Percentiles rank a stretch among this genome's conserved stretches.
Conservation (phyloP, 129 eudicot genomes). For the Escallonia rubra region DNA sequence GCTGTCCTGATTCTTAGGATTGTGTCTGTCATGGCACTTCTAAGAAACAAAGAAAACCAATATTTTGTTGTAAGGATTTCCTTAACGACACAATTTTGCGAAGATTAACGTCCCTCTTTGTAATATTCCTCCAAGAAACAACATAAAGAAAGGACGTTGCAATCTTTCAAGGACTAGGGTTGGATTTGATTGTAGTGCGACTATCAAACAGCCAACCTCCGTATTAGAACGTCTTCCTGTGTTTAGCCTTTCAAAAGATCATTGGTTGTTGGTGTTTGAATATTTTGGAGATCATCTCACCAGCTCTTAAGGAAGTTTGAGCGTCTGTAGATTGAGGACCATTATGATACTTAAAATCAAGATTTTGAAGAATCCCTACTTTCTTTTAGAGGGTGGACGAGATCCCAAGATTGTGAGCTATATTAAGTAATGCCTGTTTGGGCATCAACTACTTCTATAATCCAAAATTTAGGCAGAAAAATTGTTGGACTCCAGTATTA, state of each 20-base stretch:
- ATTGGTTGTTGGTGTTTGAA: neutral
- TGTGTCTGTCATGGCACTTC: too few relatives aligned
- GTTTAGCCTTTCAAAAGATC: neutral
- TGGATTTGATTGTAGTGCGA: slow-evolving; percentile 1
- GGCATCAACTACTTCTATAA: neutral
- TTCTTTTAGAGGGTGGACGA: neutral
- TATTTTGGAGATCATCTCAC: neutral
- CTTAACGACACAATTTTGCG: too few relatives aligned
- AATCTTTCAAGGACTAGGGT: slow-evolving; percentile 1
- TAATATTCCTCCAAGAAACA: neutral
- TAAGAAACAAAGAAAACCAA: too few relatives aligned
- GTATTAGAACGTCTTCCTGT: neutral
- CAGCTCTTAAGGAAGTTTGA: too few relatives aligned
- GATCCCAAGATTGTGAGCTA: neutral
- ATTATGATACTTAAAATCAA: neutral
- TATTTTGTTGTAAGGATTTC: too few relatives aligned
- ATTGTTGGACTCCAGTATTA: neutral
- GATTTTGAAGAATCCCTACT: neutral
- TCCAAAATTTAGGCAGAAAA: neutral
- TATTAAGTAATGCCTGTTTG: neutral
- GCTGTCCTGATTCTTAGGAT: too few relatives aligned
- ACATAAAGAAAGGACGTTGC: neutral
- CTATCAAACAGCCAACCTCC: slow-evolving; percentile 4
- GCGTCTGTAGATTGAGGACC: neutral
- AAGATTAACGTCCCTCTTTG: too few relatives aligned